A percentile compares a stretch with the other conserved stretches of the same genome.
Conservation (phyloP, 169 alveolate genomes). For the Blepharisma undulans region DNA sequence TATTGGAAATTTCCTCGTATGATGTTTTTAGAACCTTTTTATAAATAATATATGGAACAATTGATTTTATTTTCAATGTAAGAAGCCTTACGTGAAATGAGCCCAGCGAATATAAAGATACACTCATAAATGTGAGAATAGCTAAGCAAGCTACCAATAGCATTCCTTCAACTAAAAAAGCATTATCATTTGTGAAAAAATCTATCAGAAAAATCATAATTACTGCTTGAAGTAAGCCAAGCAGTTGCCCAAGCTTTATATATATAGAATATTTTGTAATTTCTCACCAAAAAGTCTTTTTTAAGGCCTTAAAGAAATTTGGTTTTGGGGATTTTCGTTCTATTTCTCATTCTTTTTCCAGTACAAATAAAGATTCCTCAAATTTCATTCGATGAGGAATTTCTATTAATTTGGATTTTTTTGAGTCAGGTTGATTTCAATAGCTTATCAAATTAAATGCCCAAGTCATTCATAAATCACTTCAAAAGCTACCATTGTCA, state of each 20-base stretch:
- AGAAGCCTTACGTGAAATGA: not conserved
- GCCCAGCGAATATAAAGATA: not conserved
- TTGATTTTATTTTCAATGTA: not conserved
- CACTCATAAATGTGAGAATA: not conserved
- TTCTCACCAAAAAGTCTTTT: not conserved
- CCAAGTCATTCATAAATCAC: not conserved
- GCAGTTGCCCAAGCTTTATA: not conserved
- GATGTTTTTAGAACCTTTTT: not conserved
- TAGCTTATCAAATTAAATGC: not conserved
- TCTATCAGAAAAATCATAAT: not conserved
- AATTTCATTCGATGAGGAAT: not conserved
- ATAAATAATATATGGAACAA: not conserved
- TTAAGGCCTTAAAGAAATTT: not conserved
- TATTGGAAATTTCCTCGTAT: not conserved
- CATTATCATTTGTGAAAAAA: not conserved
- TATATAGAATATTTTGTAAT: not conserved
- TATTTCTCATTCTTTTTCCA: not conserved
- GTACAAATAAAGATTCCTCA: not conserved
- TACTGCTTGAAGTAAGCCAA: not conserved
- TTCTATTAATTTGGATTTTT: not conserved
- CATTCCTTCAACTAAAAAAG: not conserved
- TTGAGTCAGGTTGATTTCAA: not conserved
- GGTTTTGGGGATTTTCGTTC: not conserved
- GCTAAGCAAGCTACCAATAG: not conserved
- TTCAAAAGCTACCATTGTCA: not conserved